Percentiles rank a stretch among this genome's conserved stretches.
Evolutionary conservation across 129 eudicot genomes (phyloP).

Genomic region (Cynara cardunculus): DNA sequence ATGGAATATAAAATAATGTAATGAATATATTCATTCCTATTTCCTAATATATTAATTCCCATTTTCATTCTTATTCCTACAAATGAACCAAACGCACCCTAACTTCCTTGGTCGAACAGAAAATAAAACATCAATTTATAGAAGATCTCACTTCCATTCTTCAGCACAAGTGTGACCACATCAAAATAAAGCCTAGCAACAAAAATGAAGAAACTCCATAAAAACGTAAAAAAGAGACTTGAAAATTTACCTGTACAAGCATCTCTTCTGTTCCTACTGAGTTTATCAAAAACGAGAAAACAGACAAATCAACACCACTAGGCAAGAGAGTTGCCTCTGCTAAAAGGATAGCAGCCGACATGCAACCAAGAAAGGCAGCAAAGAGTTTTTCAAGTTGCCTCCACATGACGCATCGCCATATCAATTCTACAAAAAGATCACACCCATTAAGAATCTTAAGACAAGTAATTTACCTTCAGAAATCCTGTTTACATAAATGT

Average conservation of each 20-base stretch:
- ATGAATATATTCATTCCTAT: no score
- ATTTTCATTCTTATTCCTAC: no score
- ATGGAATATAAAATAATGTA: no score
- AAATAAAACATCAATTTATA: no score
- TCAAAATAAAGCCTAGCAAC: not conserved
- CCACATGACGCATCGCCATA: slow-evolving; percentile 75
- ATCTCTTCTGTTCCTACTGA: slow-evolving; percentile 67
- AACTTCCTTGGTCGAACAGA: no score
- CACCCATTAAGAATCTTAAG: not conserved
- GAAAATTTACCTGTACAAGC: slow-evolving; percentile 73
- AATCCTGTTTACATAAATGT: not conserved
- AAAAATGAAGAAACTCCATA: not conserved
- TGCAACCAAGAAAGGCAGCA: slow-evolving; percentile 81
- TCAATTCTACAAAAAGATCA: slow-evolving; percentile 49
- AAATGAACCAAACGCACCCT: no score
- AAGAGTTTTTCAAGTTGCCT: slow-evolving; percentile 64
- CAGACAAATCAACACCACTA: slow-evolving; percentile 77
- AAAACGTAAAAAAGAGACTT: not conserved
- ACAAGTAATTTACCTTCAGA: not conserved
- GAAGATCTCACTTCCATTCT: no score
- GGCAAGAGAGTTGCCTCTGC: slow-evolving; percentile 97
- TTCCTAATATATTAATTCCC: no score
- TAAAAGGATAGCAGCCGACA: slow-evolving; percentile 89
- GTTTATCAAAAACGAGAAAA: slow-evolving; percentile 75
- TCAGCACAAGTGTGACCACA: no score